These are phyloP conservation scores for Colletotrichum gloeosporioides DNA, from an alignment of 2,329 filamentous ascomycete genomes.

Conservation along the genomic window DNA sequence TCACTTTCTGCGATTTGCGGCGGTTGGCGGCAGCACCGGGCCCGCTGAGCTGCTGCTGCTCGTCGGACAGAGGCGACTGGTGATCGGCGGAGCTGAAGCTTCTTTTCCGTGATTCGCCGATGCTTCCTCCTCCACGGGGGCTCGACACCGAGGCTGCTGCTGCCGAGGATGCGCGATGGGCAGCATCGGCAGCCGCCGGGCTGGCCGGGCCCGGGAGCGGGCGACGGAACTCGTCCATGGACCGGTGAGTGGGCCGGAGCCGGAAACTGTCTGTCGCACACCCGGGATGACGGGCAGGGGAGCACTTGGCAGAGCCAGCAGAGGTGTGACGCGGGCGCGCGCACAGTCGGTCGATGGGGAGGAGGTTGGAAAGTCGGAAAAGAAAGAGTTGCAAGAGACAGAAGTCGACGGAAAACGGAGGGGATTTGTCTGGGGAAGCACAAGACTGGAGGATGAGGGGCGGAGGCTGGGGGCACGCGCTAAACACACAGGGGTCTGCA, in stretches of 20 bases:
- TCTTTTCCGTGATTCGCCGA: constrained; percentile 4
- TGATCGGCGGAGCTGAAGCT: constrained; percentile 11
- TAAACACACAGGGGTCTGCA: background rate
- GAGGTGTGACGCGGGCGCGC: background rate
- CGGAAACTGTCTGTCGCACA: background rate
- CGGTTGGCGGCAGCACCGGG: constrained; percentile 1
- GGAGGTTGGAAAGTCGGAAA: constrained; percentile 12
- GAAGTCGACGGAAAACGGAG: constrained; percentile 12
- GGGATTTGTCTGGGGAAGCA: constrained; percentile 13
- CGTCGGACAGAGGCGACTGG: constrained; percentile 12
- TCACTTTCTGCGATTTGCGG: constrained; percentile 35
- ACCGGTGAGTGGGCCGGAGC: background rate
- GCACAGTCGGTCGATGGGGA: background rate
- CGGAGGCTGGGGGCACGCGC: background rate
- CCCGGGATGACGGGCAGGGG: background rate
- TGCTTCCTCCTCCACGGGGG: background rate
- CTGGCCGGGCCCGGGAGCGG: constrained; percentile 4
- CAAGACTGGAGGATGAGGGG: background rate
- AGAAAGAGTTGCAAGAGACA: constrained; percentile 1
- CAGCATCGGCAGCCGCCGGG: background rate
- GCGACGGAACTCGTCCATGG: constrained; percentile 10
- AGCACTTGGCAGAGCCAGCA: background rate
- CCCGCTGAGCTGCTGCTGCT: background rate
- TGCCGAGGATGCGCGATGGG: background rate
- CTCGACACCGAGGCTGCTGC: background rate